These are phyloP conservation scores for Cylindrotheca closterium DNA, from an alignment of 108 stramenopile genomes.

Conservation along the genomic window DNA sequence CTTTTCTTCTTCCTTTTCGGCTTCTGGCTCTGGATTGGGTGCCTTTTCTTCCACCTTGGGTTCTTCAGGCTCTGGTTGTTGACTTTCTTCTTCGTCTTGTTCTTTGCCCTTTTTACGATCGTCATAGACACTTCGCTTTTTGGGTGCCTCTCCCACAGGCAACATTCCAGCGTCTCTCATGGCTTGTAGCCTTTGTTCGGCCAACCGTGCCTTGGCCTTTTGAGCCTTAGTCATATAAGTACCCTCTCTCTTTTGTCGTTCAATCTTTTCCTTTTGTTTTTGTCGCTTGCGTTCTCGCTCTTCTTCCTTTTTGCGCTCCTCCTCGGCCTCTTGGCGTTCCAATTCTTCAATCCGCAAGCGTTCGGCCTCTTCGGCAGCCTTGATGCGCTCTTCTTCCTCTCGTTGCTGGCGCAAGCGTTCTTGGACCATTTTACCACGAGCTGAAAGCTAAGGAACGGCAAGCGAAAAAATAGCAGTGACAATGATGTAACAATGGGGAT, in stretches of 20 bases:
- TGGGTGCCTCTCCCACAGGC: conserved; percentile 32
- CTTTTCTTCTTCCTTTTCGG: conserved; percentile 43
- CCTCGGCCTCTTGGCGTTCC: conserved; percentile 65
- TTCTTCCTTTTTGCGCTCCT: conserved; percentile 58
- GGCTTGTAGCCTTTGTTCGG: conserved; percentile 72
- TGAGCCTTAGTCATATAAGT: conserved; percentile 93
- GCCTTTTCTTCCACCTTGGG: conserved; percentile 46
- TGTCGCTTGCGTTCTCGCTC: conserved; percentile 77
- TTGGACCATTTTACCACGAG: conserved; percentile 79
- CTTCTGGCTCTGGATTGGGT: conserved; percentile 38
- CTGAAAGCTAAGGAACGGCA: conserved; percentile 48
- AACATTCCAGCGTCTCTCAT: conserved; percentile 90
- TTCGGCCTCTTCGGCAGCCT: conserved; percentile 79
- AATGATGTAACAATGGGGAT: neutral
- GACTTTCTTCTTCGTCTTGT: conserved; percentile 48
- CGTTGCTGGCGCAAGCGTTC: conserved; percentile 84
- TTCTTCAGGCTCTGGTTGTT: conserved; percentile 47
- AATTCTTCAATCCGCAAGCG: conserved; percentile 70
- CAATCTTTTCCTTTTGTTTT: conserved; percentile 89
- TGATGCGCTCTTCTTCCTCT: conserved; percentile 81
- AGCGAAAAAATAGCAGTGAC: too few species aligned
- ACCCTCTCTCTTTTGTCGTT: conserved; percentile 86
- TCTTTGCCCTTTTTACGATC: conserved; percentile 45
- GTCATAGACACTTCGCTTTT: conserved; percentile 52
- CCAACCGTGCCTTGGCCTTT: conserved; percentile 72